These are phyloP conservation scores for Coemansia asiatica DNA, from an alignment of 192 early-diverging fungal species.

Conservation along the genomic window DNA sequence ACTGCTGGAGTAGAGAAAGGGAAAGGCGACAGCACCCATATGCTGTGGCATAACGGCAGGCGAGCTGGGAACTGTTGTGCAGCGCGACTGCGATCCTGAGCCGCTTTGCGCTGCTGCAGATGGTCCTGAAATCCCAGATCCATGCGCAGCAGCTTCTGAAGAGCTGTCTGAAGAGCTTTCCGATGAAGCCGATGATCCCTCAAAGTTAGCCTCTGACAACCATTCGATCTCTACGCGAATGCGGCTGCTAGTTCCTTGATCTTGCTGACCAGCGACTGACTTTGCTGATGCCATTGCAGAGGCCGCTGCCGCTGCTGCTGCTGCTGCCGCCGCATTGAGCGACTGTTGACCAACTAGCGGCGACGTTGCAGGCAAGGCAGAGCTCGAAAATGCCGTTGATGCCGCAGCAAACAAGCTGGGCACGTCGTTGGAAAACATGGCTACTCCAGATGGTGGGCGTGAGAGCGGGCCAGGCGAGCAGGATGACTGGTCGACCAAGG, in stretches of 20 bases:
- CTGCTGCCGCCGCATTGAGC: conserved; percentile 32
- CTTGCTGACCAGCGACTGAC: conserved; percentile 3
- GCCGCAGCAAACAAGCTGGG: background rate
- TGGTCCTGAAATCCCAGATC: background rate
- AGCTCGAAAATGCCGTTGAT: background rate
- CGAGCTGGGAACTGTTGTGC: conserved; percentile 20
- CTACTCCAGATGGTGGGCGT: conserved; percentile 40
- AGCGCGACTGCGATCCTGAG: background rate
- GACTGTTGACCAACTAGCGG: background rate
- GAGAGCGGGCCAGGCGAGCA: conserved; percentile 29
- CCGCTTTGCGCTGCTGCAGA: background rate
- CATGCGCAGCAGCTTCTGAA: conserved; percentile 2
- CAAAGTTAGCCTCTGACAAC: conserved; percentile 22
- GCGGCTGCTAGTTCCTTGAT: conserved; percentile 18
- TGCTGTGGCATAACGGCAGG: conserved; percentile 11
- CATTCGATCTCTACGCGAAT: conserved; percentile 48
- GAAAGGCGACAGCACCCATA: background rate
- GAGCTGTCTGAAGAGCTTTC: conserved; percentile 22
- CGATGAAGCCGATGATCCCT: conserved; percentile 5
- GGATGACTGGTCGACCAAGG: background rate
- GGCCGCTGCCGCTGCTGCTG: conserved; percentile 22
- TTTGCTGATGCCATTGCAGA: conserved; percentile 19
- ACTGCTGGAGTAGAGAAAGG: conserved; percentile 18
- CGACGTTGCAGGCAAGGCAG: background rate
- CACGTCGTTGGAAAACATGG: conserved; percentile 34